phyloP scores from a whole-genome alignment of 1,284 basidiomycete genomes.

The Melampsora americana region DNA sequence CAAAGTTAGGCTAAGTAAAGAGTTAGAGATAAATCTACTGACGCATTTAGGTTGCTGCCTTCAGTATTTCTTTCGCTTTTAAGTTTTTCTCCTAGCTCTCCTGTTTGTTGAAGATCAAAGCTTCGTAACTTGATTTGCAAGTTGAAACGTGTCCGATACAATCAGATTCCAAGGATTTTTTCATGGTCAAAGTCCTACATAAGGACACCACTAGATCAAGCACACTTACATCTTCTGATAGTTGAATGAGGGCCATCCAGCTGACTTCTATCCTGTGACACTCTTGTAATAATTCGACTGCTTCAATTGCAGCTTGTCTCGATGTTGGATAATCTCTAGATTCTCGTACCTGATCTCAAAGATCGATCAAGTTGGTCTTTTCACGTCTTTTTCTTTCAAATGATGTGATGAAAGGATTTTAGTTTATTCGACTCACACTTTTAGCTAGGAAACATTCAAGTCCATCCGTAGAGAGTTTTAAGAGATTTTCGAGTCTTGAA shows the following conservation, averaged over 20 bases:
- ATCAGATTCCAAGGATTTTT: too few relatives aligned
- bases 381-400: background rate
- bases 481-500: background rate
- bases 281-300: background rate
- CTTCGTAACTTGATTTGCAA: too few relatives aligned
- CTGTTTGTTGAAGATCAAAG: too few relatives aligned
- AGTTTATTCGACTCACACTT: background rate
- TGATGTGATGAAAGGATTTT: background rate
- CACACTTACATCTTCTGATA: background rate
- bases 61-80: too few relatives aligned
- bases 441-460: background rate
- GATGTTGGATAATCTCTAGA: conserved; percentile 6
- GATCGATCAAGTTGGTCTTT: background rate
- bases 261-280: background rate
- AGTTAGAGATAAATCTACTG: too few relatives aligned
- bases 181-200: too few relatives aligned
- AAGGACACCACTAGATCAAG: too few relatives aligned
- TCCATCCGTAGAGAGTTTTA: background rate
- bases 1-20: too few relatives aligned
- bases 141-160: too few relatives aligned
- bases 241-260: background rate
- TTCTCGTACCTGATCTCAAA: background rate
- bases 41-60: too few relatives aligned
- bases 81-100: too few relatives aligned
- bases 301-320: background rate